Percentiles rank a stretch among this genome's conserved stretches.
These are phyloP conservation scores for Manihot esculenta DNA, from an alignment of 441 rosid species.

Conservation along the genomic window DNA sequence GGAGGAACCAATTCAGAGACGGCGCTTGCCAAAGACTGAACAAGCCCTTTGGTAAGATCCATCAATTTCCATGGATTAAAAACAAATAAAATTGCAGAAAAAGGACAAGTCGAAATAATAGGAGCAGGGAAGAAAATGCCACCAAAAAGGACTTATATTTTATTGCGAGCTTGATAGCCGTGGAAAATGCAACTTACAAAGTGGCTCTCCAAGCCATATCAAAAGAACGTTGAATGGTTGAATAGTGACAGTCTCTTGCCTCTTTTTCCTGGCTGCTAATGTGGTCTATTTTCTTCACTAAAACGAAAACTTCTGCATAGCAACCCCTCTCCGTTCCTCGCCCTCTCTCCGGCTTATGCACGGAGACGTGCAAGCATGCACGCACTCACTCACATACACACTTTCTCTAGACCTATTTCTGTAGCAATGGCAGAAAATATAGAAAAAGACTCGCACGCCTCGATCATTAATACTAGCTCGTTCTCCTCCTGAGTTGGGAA, in stretches of 20 bases:
- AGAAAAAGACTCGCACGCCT: slow-evolving; percentile 20
- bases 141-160: slow-evolving; percentile 19
- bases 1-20: no score
- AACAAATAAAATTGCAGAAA: no score
- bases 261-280: slow-evolving; percentile 17
- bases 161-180: slow-evolving; percentile 35
- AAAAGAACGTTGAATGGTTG: slow-evolving; percentile 35
- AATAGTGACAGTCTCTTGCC: slow-evolving; percentile 20
- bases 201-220: slow-evolving; percentile 41
- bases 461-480: slow-evolving; percentile 1
- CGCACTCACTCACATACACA: neutral
- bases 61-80: no score
- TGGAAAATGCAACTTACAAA: slow-evolving; percentile 40
- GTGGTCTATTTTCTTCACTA: slow-evolving; percentile 36
- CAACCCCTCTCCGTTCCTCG: slow-evolving; percentile 19
- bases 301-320: slow-evolving; percentile 36
- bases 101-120: no score
- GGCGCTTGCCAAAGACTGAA: no score
- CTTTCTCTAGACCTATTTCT: slow-evolving; percentile 1
- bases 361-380: no score
- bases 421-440: slow-evolving; percentile 13
- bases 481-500: slow-evolving; percentile 39
- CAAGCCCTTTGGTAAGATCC: no score
- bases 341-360: no score
- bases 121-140: neutral